These are phyloP conservation scores for Teunomyces panamensis DNA, from an alignment of 805 yeast genomes.

Conservation along the genomic window DNA sequence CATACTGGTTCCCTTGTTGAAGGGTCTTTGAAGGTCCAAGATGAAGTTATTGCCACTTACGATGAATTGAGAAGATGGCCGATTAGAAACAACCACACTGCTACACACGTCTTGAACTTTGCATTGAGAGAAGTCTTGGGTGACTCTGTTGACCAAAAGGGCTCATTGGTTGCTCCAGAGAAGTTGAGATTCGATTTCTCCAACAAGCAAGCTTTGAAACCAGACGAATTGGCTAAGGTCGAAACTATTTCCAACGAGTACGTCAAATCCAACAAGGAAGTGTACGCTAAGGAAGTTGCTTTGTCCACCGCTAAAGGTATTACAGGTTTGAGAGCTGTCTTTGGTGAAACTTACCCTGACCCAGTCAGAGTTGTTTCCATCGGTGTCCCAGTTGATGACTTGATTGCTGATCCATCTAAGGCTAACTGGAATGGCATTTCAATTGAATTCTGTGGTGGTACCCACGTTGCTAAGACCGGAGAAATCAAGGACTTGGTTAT, in stretches of 20 bases:
- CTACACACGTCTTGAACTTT: conserved; percentile 90
- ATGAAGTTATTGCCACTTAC: conserved; percentile 76
- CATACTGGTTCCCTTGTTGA: conserved; percentile 87
- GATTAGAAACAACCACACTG: conserved; percentile 95
- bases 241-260: conserved; percentile 72
- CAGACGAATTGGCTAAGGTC: conserved; percentile 68
- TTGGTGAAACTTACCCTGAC: conserved; percentile 98
- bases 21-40: conserved; percentile 69
- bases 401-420: conserved; percentile 67
- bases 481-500: conserved; percentile 90
- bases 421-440: conserved; percentile 75
- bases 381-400: conserved; percentile 84
- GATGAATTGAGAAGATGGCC: conserved; percentile 96
- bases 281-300: conserved; percentile 80
- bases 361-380: conserved; percentile 98
- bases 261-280: conserved; percentile 68
- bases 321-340: conserved; percentile 90
- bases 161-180: conserved; percentile 94
- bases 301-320: conserved; percentile 71
- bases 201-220: conserved; percentile 78
- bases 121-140: conserved; percentile 87
- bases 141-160: conserved; percentile 88
- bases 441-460: conserved; percentile 98
- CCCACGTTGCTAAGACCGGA: conserved; percentile 89
- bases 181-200: conserved; percentile 95